A percentile compares a stretch with the other conserved stretches of the same genome.
Conservation (phyloP, 805 yeast genomes). For the Saccharomycopsis selenospora region DNA sequence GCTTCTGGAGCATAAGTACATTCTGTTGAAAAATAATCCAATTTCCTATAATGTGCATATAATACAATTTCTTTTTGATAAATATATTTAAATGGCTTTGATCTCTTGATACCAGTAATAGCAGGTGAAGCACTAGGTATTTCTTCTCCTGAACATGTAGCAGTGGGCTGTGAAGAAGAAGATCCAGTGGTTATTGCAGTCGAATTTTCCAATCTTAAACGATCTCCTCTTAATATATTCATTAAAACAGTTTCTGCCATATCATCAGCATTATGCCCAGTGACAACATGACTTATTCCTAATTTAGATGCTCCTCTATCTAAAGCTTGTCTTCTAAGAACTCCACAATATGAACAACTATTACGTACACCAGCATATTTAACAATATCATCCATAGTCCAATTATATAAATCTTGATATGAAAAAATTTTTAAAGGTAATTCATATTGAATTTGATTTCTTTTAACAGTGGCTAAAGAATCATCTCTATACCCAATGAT, state of each 20-base stretch:
- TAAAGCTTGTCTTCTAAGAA: constrained; percentile 88
- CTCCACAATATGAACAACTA: constrained; percentile 98
- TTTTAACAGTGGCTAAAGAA: constrained; percentile 90
- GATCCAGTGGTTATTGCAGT: constrained; percentile 79
- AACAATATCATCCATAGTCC: constrained; percentile 99
- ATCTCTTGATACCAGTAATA: constrained; percentile 54
- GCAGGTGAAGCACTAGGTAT: neutral
- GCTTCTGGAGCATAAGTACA: constrained; percentile 99
- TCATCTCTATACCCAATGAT: constrained; percentile 96
- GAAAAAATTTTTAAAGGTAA: constrained; percentile 76
- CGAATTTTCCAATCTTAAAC: constrained; percentile 83
- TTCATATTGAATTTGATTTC: constrained; percentile 81
- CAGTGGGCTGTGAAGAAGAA: constrained; percentile 57
- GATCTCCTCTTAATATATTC: constrained; percentile 94
- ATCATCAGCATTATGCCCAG: constrained; percentile 99
- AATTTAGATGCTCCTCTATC: constrained; percentile 91
- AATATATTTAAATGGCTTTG: constrained; percentile 92
- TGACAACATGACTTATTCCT: constrained; percentile 83
- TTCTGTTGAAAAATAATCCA: constrained; percentile 95
- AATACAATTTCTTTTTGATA: constrained; percentile 96
- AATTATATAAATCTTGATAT: constrained; percentile 81
- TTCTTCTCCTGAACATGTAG: neutral
- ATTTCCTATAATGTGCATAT: constrained; percentile 91
- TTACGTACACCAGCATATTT: constrained; percentile 88
- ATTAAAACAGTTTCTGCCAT: constrained; percentile 97